Evolutionary conservation across 352 stramenopile genomes (phyloP), one percentile per base, ranked within the genome.

Genomic region (Pythium grandisporangium): DNA sequence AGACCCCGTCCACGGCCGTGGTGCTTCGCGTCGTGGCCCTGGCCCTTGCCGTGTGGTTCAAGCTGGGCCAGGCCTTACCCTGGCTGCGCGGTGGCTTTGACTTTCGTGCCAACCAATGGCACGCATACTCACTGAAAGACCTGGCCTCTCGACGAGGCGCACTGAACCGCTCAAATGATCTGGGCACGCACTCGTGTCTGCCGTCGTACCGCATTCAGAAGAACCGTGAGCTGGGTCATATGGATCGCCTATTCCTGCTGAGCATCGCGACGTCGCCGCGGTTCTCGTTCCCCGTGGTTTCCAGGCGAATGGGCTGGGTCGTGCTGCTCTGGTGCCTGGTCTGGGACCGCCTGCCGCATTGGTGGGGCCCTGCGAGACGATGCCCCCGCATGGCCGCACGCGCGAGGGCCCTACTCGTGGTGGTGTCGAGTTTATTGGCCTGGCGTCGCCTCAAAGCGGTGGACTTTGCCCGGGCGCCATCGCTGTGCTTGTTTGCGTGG

Each of bases 191-290:
- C 43, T 37, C 37, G 26, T 45, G 37, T 2, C 29, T 82, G 5
- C 72, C 69, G 13, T 52, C 65, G 12, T 48, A 56, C 19, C 54
- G 72, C 22, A 53, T 76, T 22, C 40, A 51, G 12, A 61, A 51
- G 40, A 83, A 83, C 30, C 45, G 52, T 17, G 36, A 59, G 32
- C 55, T 85, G 12, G 14, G 61, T 24, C 42, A 76, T 38, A 75
- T 77, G 65, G 63, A 77, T 29, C 68, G 75, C 43, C 33, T 72
- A 29, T 66, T 71, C 37, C 50, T 85, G 17, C 49, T 83, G 34
- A 83, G 72, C 49, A 78, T 87, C 37, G 61, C 58, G n/a, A 82
- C 73, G 19, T 81, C 55, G 1, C 61, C 70, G 39, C 20, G 24
- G 37, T 48, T 27, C 38, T 24, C 11, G 11, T 40, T 21, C 37